Percentiles rank a stretch among this genome's conserved stretches.
phyloP scores from a whole-genome alignment of 805 yeast species.

The Helenozyma rhizophorensis region DNA sequence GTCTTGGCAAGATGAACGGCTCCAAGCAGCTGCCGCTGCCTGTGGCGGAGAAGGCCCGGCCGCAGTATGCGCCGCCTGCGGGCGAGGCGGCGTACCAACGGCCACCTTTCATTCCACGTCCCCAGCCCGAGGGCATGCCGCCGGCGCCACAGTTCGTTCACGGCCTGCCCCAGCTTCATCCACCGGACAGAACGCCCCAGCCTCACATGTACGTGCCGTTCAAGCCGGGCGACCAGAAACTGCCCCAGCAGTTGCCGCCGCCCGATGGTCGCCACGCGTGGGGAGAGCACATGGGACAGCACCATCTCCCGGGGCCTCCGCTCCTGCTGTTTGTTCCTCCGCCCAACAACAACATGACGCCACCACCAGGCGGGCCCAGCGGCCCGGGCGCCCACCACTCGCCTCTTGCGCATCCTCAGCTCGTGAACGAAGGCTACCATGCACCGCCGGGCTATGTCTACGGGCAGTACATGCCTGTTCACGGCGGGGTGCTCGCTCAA shows the following conservation, averaged over 20 bases:
- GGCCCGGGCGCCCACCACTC: slow-evolving; percentile 12
- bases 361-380: slow-evolving; percentile 7
- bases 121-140: neutral
- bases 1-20: slow-evolving; percentile 12
- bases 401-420: slow-evolving; percentile 11
- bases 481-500: slow-evolving; percentile 26
- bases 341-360: slow-evolving; percentile 13
- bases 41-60: too few species aligned
- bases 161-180: slow-evolving; percentile 1
- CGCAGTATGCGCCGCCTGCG: neutral
- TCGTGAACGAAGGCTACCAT: slow-evolving; percentile 13
- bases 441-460: slow-evolving; percentile 35
- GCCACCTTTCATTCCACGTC: neutral
- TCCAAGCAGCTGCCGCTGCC: slow-evolving; percentile 5
- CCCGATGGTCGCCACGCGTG: slow-evolving; percentile 24
- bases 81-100: neutral
- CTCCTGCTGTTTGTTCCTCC: slow-evolving; percentile 13
- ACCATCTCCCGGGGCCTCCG: slow-evolving; percentile 9
- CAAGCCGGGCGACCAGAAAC: slow-evolving; percentile 13
- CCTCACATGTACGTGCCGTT: slow-evolving; percentile 8
- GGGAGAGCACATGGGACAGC: slow-evolving; percentile 23
- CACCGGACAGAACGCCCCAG: too few species aligned
- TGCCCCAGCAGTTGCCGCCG: slow-evolving; percentile 23
- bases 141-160: slow-evolving; percentile 1
- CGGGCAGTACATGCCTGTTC: slow-evolving; percentile 33